Percentiles rank a stretch among this genome's conserved stretches.
Conservation (phyloP, 169 alveolate genomes). For the Toxoplasma gondii region DNA sequence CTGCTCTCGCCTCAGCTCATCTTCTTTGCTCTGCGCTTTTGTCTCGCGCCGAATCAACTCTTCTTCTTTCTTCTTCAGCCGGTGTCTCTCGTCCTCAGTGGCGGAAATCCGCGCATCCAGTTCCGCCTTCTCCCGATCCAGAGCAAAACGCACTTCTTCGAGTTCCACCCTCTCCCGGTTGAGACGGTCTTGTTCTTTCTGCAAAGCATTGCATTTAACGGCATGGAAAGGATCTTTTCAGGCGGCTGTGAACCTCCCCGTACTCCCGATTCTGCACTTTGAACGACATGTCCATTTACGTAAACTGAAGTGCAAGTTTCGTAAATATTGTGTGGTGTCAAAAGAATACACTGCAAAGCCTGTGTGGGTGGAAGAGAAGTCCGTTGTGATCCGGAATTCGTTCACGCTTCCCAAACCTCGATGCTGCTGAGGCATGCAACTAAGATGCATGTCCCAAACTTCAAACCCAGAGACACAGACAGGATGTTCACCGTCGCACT, state of each 20-base stretch:
- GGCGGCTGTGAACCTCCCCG: not conserved
- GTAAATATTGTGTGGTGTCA: no score
- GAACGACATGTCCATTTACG: not conserved
- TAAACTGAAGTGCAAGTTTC: not conserved
- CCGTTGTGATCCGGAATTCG: no score
- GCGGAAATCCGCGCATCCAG: not conserved
- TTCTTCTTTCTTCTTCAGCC: not conserved
- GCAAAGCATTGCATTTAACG: not conserved
- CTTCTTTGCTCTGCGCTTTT: not conserved
- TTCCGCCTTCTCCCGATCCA: constrained; percentile 17
- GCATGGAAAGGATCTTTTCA: not conserved
- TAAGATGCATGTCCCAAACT: no score
- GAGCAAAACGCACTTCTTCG: not conserved
- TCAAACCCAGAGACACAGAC: no score
- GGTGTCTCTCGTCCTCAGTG: not conserved
- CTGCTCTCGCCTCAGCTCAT: not conserved
- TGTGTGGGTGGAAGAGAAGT: no score
- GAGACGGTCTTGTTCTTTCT: not conserved
- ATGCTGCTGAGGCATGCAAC: no score
- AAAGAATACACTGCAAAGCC: no score
- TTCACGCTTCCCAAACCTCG: no score
- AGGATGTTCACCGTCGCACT: no score
- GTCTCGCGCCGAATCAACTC: not conserved
- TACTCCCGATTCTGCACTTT: not conserved
- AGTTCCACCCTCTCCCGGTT: not conserved